Conservation (phyloP, 352 stramenopile species). For the Pythium periplocum region DNA sequence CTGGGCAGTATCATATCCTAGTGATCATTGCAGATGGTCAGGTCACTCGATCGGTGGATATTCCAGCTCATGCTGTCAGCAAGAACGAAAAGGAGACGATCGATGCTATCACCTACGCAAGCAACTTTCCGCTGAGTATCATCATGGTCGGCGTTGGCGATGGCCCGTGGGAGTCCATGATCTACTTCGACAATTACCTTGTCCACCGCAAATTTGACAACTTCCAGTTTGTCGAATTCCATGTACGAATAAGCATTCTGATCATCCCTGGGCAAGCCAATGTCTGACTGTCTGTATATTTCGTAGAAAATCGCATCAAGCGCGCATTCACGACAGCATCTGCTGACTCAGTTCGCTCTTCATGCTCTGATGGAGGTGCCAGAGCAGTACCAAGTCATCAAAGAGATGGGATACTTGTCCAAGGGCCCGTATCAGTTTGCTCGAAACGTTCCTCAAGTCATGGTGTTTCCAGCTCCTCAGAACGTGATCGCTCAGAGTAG, state of each 20-base stretch:
- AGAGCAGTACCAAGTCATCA: constrained; percentile 76
- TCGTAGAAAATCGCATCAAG: constrained; percentile 48
- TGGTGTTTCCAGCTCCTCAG: constrained; percentile 46
- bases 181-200: constrained; percentile 78
- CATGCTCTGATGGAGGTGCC: constrained; percentile 84
- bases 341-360: constrained; percentile 73
- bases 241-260: constrained; percentile 22
- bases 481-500: not conserved
- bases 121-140: constrained; percentile 75
- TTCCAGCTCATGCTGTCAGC: constrained; percentile 61
- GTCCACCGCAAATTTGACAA: constrained; percentile 80
- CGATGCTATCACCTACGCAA: constrained; percentile 76
- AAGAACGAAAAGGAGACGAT: constrained; percentile 88
- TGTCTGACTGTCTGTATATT: not conserved
- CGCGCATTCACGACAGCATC: constrained; percentile 22
- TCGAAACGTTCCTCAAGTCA: constrained; percentile 51
- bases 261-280: not conserved
- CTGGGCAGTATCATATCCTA: constrained; percentile 79
- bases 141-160: constrained; percentile 81
- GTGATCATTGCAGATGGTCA: constrained; percentile 87
- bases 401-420: constrained; percentile 57
- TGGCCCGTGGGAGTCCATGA: constrained; percentile 77
- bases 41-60: constrained; percentile 80
- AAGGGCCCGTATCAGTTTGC: constrained; percentile 38
- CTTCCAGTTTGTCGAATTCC: constrained; percentile 86